phyloP scores from a whole-genome alignment of 2,329 filamentous ascomycete species.

The Clathrospora elynae region DNA sequence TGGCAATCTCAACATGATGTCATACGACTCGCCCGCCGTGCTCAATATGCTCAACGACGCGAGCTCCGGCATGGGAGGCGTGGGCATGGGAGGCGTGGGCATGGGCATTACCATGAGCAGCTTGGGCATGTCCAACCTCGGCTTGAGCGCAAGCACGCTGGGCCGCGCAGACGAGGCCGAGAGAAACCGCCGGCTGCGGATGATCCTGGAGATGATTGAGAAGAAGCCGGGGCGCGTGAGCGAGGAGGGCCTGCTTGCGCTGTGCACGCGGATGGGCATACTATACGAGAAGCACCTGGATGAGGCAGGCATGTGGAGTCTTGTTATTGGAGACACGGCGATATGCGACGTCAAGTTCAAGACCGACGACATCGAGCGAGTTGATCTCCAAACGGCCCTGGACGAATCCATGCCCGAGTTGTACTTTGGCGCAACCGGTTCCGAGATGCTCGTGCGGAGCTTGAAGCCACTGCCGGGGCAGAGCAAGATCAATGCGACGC shows the following conservation, averaged over 20 bases:
- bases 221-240: constrained; percentile 72
- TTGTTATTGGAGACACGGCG: constrained; percentile 43
- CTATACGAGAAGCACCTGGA: constrained; percentile 50
- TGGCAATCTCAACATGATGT: constrained; percentile 45
- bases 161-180: constrained; percentile 59
- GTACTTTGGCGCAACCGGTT: constrained; percentile 58
- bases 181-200: constrained; percentile 58
- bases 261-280: constrained; percentile 69
- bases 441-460: constrained; percentile 68
- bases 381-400: constrained; percentile 68
- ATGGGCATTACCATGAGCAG: constrained; percentile 50
- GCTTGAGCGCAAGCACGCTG: constrained; percentile 46
- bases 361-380: constrained; percentile 57
- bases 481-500: constrained; percentile 69
- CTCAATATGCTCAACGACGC: constrained; percentile 50
- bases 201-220: constrained; percentile 69
- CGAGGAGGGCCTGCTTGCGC: constrained; percentile 73
- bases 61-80: constrained; percentile 44
- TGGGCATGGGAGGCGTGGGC: constrained; percentile 36
- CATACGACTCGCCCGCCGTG: constrained; percentile 51
- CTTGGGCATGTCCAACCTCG: constrained; percentile 49
- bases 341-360: constrained; percentile 38
- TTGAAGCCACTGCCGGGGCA: constrained; percentile 65
- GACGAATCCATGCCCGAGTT: constrained; percentile 60
- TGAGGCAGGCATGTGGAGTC: constrained; percentile 40